These are phyloP conservation scores for Dactylellina parvicollis DNA, from an alignment of 2,329 filamentous ascomycete species.

Conservation along the genomic window DNA sequence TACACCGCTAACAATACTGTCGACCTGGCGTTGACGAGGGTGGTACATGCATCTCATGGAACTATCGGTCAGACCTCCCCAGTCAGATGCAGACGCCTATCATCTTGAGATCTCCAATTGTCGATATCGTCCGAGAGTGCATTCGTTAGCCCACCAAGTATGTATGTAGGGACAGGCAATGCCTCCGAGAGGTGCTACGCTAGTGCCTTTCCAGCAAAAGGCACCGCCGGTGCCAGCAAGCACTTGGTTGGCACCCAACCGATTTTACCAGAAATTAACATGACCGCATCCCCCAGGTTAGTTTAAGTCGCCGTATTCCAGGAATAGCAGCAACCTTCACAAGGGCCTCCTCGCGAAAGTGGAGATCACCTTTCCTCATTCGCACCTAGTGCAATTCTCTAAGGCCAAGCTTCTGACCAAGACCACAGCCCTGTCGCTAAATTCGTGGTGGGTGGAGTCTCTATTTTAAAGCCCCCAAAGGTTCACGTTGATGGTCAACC, in stretches of 20 bases:
- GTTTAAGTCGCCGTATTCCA: slow-evolving; percentile 54
- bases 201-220: slow-evolving; percentile 13
- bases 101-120: slow-evolving; percentile 20
- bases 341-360: slow-evolving; percentile 37
- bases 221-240: slow-evolving; percentile 11
- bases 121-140: slow-evolving; percentile 45
- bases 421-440: slow-evolving; percentile 55
- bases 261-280: slow-evolving; percentile 52
- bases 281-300: slow-evolving; percentile 48
- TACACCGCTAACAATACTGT: slow-evolving; percentile 22
- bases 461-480: slow-evolving; percentile 40
- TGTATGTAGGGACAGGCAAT: not conserved
- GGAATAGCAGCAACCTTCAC: slow-evolving; percentile 53
- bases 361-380: slow-evolving; percentile 37
- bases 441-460: slow-evolving; percentile 37
- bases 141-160: slow-evolving; percentile 1
- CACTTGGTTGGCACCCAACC: slow-evolving; percentile 3
- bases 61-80: slow-evolving; percentile 25
- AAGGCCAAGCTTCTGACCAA: slow-evolving; percentile 53
- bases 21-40: slow-evolving; percentile 34
- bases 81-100: slow-evolving; percentile 24
- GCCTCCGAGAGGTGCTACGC: slow-evolving; percentile 6
- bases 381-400: slow-evolving; percentile 14
- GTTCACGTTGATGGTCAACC: slow-evolving; percentile 45
- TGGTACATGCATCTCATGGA: slow-evolving; percentile 36